phyloP scores from a whole-genome alignment of 306 rosid genomes.

The Prunus mongolica region DNA sequence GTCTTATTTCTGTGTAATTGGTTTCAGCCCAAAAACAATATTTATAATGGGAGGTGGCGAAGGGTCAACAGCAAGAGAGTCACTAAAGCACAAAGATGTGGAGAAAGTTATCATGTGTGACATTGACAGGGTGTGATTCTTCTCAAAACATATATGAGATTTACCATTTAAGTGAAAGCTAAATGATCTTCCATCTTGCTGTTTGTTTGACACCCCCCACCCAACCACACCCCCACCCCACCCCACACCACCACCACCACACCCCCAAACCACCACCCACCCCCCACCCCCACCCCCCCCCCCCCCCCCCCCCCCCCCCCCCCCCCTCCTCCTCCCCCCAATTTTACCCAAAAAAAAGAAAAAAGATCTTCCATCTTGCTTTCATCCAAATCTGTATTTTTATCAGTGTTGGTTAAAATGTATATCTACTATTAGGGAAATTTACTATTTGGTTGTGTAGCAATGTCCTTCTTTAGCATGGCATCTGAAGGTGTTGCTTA shows the following conservation, averaged over 20 bases:
- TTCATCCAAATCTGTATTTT: neutral
- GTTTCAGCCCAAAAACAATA: constrained; percentile 27
- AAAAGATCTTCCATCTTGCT: neutral
- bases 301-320: too few relatives aligned
- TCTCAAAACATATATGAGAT: neutral
- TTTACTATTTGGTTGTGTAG: neutral
- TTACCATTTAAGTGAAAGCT: neutral
- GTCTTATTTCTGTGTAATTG: neutral
- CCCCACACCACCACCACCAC: too few relatives aligned
- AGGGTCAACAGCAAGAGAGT: constrained; percentile 32
- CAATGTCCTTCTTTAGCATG: neutral
- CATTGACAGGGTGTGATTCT: constrained; percentile 20
- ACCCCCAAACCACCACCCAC: too few relatives aligned
- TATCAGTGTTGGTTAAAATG: neutral
- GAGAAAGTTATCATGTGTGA: constrained; percentile 39
- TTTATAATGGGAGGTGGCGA: constrained; percentile 40
- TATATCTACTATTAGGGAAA: neutral
- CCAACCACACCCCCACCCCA: too few relatives aligned
- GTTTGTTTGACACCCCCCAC: too few relatives aligned
- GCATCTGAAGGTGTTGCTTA: neutral
- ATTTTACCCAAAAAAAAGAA: too few relatives aligned
- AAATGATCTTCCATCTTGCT: neutral
- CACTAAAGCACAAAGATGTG: constrained; percentile 19
- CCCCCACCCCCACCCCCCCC: too few relatives aligned
- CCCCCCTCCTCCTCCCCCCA: rapidly evolving